Evolutionary conservation across 805 yeast species (phyloP), one percentile per base, ranked within the genome.

Genomic region (Wickerhamiella kazuoi): DNA sequence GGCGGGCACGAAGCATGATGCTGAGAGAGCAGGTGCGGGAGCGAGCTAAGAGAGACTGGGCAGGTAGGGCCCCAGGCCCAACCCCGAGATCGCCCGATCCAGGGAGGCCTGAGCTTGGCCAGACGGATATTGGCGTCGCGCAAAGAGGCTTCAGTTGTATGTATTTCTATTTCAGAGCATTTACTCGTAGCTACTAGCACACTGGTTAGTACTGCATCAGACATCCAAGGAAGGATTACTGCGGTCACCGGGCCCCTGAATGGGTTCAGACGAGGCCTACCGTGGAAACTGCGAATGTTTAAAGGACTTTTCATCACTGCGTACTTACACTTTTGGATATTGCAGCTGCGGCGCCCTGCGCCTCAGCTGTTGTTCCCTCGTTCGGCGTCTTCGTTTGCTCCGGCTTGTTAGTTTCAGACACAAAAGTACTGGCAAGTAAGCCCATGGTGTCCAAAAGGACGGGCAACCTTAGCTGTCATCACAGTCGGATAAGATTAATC

Each of bases 221-320:
- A 59, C 63, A 59, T 59, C 63, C 63, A 49, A 53, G 62, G 62
- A 59, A 59, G 63, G 62, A 55, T 52, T 40, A 50, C 46, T 42
- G 45, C 63, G 63, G 63, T 59, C 63, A 59, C 63, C 44, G 63
- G 50, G 56, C 48, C 54, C 63, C 43, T 31, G 43, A 47, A 43
- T 53, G 56, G 62, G 63, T 56, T 59, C 61, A 47, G 43, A 41
- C 52, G 63, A 51, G 45, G 51, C 57, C 63, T 59, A 59, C 63
- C 63, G 63, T 57, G 63, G 63, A 59, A 59, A 59, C 63, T 59
- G 63, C 63, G 63, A 59, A 58, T 59, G 63, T 59, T 57, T 46
- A 54, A 7, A 33, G 44, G 41, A 43, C 31, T 47, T 55, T 53
- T 58, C 62, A 55, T 58, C 61, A 57, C 48, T 47, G 47, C 51